Base-by-base conservation (phyloP, 305 asterid species). In the Fraxinus nigra region DNA sequence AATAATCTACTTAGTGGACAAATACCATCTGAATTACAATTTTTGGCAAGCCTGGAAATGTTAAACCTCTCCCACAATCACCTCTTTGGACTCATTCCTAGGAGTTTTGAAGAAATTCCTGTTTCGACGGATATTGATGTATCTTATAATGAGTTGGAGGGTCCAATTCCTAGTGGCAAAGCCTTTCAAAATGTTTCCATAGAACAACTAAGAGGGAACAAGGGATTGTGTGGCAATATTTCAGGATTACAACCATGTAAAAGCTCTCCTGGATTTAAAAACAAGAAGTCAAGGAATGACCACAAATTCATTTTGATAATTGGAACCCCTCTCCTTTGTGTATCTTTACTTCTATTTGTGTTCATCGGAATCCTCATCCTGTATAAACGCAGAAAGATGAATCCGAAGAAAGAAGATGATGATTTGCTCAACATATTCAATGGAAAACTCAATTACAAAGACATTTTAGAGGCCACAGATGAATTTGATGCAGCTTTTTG, bases 281-380 rank as follows among this genome's bases (percentile, higher is more conserved):
- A 0, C 0, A 46, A 13, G 56, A 13, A 46, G 56, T 0, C 7
- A 13, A 0, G 56, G 18, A 46, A 46, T 46, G 18, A 13, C 1
- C 59, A 13, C 20, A 48, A 48, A 14, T 5, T 48, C 32, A 16
- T 80, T 18, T 61, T 84, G 48, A 40, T 26, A 9, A 54, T 80
- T 18, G 82, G 40, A 26, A 77, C 80, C 14, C 89, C 87, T 34
- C 11, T 79, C 34, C 28, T 86, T 2, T 82, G 82, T 38, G 80
- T 67, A n/a, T 24, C 84, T 48, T 8, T 79, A 24, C 20, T 84
- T 46, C 22, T 86, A 33, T 76, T 38, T 40, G 73, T 26, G 3
- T 32, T 82, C 1, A 32, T 56, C 8, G 81, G 30, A 2, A 48
- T 69, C 30, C 40, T 79, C 8, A 32, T 46, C 6, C 6, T 76